Base-by-base conservation (phyloP, 768 basidiomycete genomes). In the Boletus insuetus region DNA sequence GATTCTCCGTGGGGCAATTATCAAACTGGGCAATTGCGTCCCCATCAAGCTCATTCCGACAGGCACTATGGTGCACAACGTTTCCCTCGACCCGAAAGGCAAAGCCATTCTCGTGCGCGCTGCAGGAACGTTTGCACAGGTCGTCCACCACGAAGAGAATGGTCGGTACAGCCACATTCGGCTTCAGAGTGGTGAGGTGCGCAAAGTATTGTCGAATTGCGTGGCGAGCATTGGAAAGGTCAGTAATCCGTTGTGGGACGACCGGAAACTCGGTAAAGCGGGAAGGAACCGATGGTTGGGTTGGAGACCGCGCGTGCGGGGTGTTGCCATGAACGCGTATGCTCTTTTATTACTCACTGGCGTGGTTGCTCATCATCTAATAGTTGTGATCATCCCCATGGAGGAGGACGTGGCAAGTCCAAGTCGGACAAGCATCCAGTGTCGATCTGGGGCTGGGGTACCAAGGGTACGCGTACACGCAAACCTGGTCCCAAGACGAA, bases 241-340 rank as follows among this genome's bases (percentile, higher is more conserved):
- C 51, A 92, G 91, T 75, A 99, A 99, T 69, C 80, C 86, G 38
- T 76, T 95, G 52, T 94, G 93, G 86, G 91, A 93, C 71, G 84
- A 87, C 57, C 77, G 86, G 14, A 84, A 76, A 42, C 73, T 98
- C 34, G 97, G 94, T 14, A 99, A 98, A 73, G 97, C 97, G 8
- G 97, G 97, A 31, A 75, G 96, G 60, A 77, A 78, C 40, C 79
- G 95, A 37, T 95, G 93, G 92, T 73, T 98, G 19, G 95, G 95
- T 17, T 75, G 84, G 66, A 73, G 91, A 61, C 94, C 94, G 0
- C 80, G 81, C 32, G 93, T 96, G 44, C 86, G 94, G 72, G 94
- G 94, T 85, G 86, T 97, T 60, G 94, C 94, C 41, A 96, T 96
- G 94, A 98, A 97, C 72, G 88, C 92, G 85, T 94, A 75, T 41